Conservation (phyloP, 352 stramenopile species). For the Globisporangium barbulae region DNA sequence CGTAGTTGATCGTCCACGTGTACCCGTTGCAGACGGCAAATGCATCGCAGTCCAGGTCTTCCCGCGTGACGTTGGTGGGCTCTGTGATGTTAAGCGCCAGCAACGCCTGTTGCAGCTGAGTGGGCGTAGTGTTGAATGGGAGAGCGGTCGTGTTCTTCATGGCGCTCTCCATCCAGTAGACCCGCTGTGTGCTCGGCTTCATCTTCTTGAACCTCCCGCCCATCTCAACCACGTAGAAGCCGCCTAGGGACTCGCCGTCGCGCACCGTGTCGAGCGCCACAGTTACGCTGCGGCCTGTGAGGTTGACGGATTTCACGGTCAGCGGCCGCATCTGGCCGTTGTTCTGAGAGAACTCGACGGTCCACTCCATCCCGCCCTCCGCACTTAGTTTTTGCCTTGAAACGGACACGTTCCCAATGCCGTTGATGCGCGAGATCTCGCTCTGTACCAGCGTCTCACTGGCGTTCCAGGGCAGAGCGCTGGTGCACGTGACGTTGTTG, state of each 20-base stretch:
- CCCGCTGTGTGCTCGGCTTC: constrained; percentile 30
- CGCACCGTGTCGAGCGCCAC: constrained; percentile 34
- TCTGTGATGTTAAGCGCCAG: constrained; percentile 42
- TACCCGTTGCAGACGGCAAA: constrained; percentile 67
- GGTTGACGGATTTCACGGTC: constrained; percentile 35
- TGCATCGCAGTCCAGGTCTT: constrained; percentile 45
- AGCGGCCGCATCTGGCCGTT: constrained; percentile 50
- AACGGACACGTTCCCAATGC: constrained; percentile 50
- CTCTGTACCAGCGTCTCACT: constrained; percentile 21
- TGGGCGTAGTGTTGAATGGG: constrained; percentile 34
- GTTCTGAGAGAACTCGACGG: constrained; percentile 57
- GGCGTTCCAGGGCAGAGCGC: constrained; percentile 57
- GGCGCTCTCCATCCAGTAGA: constrained; percentile 39
- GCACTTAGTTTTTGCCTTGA: constrained; percentile 30
- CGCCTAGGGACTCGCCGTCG: constrained; percentile 49
- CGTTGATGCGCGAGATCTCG: constrained; percentile 42
- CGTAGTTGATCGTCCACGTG: constrained; percentile 64
- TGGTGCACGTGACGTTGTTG: constrained; percentile 19
- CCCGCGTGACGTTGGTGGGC: constrained; percentile 28
- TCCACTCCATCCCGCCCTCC: constrained; percentile 66
- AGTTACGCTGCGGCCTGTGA: constrained; percentile 41
- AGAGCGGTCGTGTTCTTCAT: constrained; percentile 42
- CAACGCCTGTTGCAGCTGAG: constrained; percentile 30
- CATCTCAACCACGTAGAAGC: constrained; percentile 48
- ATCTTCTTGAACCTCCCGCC: constrained; percentile 57